A percentile compares a stretch with the other conserved stretches of the same genome.
These are phyloP conservation scores for Eucalyptus sp. DNA, from an alignment of 345 rosid species.

Conservation along the genomic window DNA sequence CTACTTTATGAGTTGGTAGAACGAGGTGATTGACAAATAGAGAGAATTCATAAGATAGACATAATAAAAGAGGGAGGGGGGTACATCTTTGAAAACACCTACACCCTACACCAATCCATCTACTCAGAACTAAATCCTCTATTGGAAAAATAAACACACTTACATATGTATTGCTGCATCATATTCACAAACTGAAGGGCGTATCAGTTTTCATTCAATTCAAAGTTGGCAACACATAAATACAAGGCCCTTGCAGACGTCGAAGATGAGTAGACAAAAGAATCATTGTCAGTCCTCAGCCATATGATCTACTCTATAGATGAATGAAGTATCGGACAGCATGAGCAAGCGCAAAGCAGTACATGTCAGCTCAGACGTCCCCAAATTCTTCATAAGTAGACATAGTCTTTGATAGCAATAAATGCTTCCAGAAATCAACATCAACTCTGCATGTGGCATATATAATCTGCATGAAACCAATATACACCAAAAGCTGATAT, in stretches of 20 bases:
- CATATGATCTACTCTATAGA: not conserved
- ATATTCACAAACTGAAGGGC: not conserved
- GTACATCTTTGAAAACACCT: not conserved
- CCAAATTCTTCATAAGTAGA: not conserved
- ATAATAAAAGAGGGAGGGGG: fast-evolving
- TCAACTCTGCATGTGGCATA: not conserved
- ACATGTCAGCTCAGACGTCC: not conserved
- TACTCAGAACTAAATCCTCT: not conserved
- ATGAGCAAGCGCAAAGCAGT: not conserved
- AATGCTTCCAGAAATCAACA: not conserved
- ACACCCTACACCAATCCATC: not conserved
- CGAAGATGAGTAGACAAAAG: not conserved
- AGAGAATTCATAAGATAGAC: not conserved
- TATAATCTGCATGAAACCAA: not conserved
- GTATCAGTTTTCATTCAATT: not conserved
- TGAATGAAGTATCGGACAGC: not conserved
- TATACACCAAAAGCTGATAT: not conserved
- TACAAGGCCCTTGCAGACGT: not conserved
- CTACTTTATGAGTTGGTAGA: not conserved
- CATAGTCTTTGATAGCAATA: not conserved
- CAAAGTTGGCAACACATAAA: not conserved
- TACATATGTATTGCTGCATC: not conserved
- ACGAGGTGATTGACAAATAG: not conserved
- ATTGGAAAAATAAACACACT: not conserved
- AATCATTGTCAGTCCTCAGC: not conserved